A percentile compares a stretch with the other conserved stretches of the same genome.
phyloP scores from a whole-genome alignment of 176 grass and related monocot genomes.

The Bolboschoenus planiculmis region DNA sequence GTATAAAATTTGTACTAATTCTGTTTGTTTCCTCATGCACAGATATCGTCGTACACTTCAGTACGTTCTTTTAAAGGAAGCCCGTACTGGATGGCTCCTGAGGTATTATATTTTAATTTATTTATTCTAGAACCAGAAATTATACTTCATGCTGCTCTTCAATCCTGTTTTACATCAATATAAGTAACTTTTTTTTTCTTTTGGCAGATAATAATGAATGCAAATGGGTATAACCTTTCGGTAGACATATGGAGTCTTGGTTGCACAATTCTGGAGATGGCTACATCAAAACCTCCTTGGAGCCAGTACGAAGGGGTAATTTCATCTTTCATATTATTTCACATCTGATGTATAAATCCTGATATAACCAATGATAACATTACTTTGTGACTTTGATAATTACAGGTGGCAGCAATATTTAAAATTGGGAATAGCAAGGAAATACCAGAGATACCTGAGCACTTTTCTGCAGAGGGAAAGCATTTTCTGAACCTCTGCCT shows the following conservation, averaged over 20 bases:
- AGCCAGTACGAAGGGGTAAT: constrained; percentile 91
- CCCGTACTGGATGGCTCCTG: constrained; percentile 99
- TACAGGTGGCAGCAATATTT: constrained; percentile 94
- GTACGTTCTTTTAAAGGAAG: constrained; percentile 93
- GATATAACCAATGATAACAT: constrained; percentile 15
- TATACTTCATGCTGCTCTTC: not conserved
- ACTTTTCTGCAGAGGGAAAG: constrained; percentile 69
- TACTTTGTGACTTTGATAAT: not conserved
- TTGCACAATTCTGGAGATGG: constrained; percentile 97
- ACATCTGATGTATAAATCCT: constrained; percentile 3
- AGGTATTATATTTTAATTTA: constrained; percentile 35
- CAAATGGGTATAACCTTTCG: constrained; percentile 86
- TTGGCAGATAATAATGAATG: constrained; percentile 93
- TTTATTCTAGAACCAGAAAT: not conserved
- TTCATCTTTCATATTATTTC: not conserved
- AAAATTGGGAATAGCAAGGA: constrained; percentile 99
- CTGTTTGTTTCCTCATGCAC: constrained; percentile 22
- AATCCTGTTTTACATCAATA: constrained; percentile 4
- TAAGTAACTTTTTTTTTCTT: not conserved
- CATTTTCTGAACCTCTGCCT: constrained; percentile 77
- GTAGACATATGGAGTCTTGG: constrained; percentile 99
- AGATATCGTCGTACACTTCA: constrained; percentile 84
- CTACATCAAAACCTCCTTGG: constrained; percentile 92
- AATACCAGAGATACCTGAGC: constrained; percentile 83
- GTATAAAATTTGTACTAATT: not conserved